These are phyloP conservation scores for Saussurea involucrata DNA, from an alignment of 129 eudicot species.

Conservation along the genomic window DNA sequence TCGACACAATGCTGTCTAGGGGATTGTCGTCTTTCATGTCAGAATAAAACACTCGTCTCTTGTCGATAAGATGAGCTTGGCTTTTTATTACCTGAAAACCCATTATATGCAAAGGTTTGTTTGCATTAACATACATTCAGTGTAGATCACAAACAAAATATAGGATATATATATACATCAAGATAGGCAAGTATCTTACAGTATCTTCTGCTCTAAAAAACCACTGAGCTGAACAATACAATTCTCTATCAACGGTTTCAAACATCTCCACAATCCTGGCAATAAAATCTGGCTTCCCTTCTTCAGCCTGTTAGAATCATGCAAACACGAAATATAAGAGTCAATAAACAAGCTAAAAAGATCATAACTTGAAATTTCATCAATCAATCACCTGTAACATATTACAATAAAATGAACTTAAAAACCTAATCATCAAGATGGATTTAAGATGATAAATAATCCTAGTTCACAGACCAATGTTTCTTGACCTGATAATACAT, in stretches of 20 bases:
- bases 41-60: constrained; percentile 46
- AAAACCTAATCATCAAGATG: not conserved
- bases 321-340: not conserved
- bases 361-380: not conserved
- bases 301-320: constrained; percentile 41
- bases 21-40: constrained; percentile 56
- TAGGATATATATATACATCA: not conserved
- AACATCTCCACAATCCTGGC: constrained; percentile 52
- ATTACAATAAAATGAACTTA: not conserved
- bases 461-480: not conserved
- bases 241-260: constrained; percentile 32
- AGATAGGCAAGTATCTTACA: constrained; percentile 31
- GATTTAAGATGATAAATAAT: not conserved
- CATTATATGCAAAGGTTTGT: not conserved
- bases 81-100: constrained; percentile 42
- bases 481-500: not conserved
- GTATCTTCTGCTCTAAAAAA: constrained; percentile 57
- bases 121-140: not conserved
- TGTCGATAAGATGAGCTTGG: constrained; percentile 41
- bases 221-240: constrained; percentile 56
- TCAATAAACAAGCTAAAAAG: not conserved
- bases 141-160: not conserved
- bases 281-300: constrained; percentile 43
- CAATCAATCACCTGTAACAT: not conserved
- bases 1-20: constrained; percentile 39